These are phyloP conservation scores for Coemansia sp. DNA, from an alignment of 192 early-diverging fungal genomes.

Conservation along the genomic window DNA sequence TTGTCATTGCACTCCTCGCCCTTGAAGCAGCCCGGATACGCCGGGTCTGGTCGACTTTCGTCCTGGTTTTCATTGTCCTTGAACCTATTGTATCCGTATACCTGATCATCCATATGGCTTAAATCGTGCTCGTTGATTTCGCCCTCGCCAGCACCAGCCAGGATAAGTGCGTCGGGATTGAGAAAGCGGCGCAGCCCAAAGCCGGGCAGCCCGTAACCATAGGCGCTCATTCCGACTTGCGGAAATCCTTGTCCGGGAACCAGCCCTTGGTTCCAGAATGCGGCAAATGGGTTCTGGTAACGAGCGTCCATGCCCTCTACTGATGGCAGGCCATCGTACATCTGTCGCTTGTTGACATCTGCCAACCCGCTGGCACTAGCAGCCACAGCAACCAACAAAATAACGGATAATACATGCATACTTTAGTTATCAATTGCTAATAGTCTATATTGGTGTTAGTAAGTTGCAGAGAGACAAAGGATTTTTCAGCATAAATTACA, in stretches of 20 bases:
- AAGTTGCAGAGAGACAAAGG: too few relatives aligned
- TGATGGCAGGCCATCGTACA: background rate
- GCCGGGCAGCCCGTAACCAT: conserved; percentile 41
- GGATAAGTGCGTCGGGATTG: conserved; percentile 27
- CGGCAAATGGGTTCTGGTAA: conserved; percentile 23
- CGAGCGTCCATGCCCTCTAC: background rate
- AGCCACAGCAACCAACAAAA: too few relatives aligned
- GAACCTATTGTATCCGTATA: conserved; percentile 21
- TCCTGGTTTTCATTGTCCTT: background rate
- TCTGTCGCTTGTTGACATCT: background rate
- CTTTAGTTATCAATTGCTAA: too few relatives aligned
- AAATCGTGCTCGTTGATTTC: conserved; percentile 35
- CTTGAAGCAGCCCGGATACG: conserved; percentile 34
- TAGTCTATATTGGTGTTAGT: too few relatives aligned
- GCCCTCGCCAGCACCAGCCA: conserved; percentile 35
- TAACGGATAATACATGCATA: too few relatives aligned
- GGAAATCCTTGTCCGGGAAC: conserved; percentile 44
- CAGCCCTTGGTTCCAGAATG: conserved; percentile 43
- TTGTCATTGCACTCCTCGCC: conserved; percentile 18
- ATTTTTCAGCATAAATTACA: too few relatives aligned
- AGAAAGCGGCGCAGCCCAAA: conserved; percentile 22
- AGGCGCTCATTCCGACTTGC: conserved; percentile 48
- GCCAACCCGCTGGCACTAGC: too few relatives aligned
- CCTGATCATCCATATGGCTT: conserved; percentile 20
- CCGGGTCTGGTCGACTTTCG: conserved; percentile 13